A percentile compares a stretch with the other conserved stretches of the same genome.
phyloP scores from a whole-genome alignment of 805 yeast species.

The Candida ovalis region DNA sequence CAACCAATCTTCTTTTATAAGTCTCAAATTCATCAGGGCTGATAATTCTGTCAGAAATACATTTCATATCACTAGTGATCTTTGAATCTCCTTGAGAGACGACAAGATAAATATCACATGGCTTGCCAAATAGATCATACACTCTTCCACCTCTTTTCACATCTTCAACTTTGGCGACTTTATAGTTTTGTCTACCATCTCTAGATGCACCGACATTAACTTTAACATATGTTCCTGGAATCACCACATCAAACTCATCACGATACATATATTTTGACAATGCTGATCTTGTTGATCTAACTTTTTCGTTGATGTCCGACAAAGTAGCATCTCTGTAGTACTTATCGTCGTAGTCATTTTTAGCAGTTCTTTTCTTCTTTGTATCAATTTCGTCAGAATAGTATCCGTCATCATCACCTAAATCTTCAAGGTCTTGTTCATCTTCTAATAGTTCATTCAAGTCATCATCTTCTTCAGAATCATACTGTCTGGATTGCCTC shows the following conservation, averaged over 20 bases:
- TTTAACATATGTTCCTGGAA: conserved; percentile 75
- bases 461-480: conserved; percentile 42
- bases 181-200: conserved; percentile 61
- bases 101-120: conserved; percentile 51
- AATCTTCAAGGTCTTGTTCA: conserved; percentile 38
- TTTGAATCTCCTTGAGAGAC: conserved; percentile 81
- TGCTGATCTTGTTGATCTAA: conserved; percentile 74
- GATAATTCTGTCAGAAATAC: conserved; percentile 75
- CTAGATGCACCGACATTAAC: conserved; percentile 75
- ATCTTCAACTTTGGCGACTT: conserved; percentile 78
- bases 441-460: conserved; percentile 33
- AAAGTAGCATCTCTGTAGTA: conserved; percentile 43
- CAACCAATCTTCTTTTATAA: conserved; percentile 58
- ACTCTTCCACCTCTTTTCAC: conserved; percentile 39
- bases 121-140: conserved; percentile 40
- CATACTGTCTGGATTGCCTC: conserved; percentile 22
- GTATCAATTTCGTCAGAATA: conserved; percentile 21
- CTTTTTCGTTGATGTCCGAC: conserved; percentile 59
- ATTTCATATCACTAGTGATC: conserved; percentile 71
- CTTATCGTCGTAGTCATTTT: conserved; percentile 35
- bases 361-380: conserved; percentile 43
- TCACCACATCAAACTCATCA: conserved; percentile 70
- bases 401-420: conserved; percentile 35
- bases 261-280: conserved; percentile 74
- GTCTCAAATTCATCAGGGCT: conserved; percentile 68